These are phyloP conservation scores for Mycena indigotica DNA, from an alignment of 768 basidiomycete genomes.

Conservation along the genomic window DNA sequence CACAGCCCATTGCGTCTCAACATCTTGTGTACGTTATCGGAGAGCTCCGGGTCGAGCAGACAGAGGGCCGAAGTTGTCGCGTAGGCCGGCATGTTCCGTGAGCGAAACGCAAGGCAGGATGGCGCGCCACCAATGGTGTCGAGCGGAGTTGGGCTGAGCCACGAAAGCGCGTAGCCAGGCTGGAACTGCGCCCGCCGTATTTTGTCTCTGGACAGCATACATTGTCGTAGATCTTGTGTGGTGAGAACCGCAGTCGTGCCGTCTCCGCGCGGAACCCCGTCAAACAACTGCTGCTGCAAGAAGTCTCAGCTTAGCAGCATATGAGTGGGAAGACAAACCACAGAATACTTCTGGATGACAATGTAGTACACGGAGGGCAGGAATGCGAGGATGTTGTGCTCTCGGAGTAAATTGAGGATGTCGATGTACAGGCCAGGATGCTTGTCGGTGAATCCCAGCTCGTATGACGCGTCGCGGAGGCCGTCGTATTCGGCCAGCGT, in stretches of 20 bases:
- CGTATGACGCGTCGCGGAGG: neutral
- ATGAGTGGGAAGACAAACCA: too few relatives aligned
- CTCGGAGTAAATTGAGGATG: neutral
- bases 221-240: neutral
- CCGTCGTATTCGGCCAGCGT: neutral
- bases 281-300: neutral
- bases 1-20: neutral
- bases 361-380: neutral
- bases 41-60: neutral
- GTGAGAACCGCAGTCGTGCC: constrained; percentile 1
- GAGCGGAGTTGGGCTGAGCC: too few relatives aligned
- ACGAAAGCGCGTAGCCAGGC: neutral
- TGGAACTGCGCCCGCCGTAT: neutral
- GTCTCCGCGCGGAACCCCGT: neutral
- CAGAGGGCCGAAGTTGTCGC: neutral
- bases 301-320: neutral
- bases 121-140: too few relatives aligned
- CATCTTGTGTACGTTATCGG: neutral
- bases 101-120: too few relatives aligned
- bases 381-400: neutral
- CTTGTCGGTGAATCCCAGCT: neutral
- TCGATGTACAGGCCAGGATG: neutral
- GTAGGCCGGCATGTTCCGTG: neutral
- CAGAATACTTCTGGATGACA: too few relatives aligned
- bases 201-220: neutral